Evolutionary conservation across 345 rosid genomes (phyloP), one percentile per base, ranked within the genome.

Genomic region (Euphorbia pulcherrima): DNA sequence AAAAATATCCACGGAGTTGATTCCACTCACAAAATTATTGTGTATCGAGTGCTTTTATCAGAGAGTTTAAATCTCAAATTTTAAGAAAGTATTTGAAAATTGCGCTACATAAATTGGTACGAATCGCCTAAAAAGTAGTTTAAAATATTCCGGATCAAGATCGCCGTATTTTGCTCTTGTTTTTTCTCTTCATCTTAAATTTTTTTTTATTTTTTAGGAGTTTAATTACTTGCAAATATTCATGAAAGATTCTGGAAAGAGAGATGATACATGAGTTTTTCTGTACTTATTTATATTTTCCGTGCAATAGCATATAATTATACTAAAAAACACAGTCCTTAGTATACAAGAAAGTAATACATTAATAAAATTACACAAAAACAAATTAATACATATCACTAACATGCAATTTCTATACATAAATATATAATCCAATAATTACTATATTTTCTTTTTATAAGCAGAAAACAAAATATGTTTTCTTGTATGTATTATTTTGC

Each of bases 401-500:
- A 47, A 7, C 59, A 30, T 46, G 48, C n/a, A n/a, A n/a, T n/a
- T n/a, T n/a, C n/a, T n/a, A n/a, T n/a, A n/a, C n/a, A n/a, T n/a
- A n/a, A n/a, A n/a, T n/a, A 47, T 13, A 0, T 12, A n/a, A 59
- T n/a, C n/a, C n/a, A n/a, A 30, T 26, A 41, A 59, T 30, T 33
- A 35, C 10, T 29, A 58, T 23, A 24, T n/a, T 29, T 28, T 7
- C 62, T 44, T 24, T 20, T 26, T 21, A 33, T n/a, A n/a, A 47
- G n/a, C 24, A 47, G 26, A 26, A 23, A 33, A 57, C 5, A 23
- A 8, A n/a, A 21, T 52, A 52, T 0, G 13, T 60, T 74, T 72
- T 41, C 77, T 57, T 77, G 72, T 23, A 62, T 68, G 63, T 65
- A 11, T 57, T 46, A 67, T 29, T 64, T 68, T 67, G 70, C 29